Conservation (phyloP, 805 yeast genomes). For the Candida glaebosa region DNA sequence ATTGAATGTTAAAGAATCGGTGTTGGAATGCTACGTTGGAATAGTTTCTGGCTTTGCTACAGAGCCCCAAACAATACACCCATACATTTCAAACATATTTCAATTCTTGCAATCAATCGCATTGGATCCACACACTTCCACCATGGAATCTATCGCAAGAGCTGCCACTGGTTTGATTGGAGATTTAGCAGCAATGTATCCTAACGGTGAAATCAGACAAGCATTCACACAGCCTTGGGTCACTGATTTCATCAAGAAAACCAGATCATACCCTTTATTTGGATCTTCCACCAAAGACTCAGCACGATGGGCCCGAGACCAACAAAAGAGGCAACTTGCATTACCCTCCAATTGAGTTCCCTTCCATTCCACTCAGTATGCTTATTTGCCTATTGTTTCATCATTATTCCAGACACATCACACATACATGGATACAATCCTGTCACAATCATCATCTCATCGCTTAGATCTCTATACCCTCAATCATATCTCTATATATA, state of each 20-base stretch:
- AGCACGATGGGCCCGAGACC: constrained; percentile 98
- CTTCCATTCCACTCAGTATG: too few relatives aligned
- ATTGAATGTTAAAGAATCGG: constrained; percentile 72
- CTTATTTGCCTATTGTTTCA: constrained; percentile 4
- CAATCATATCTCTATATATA: not conserved
- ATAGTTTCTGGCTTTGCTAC: constrained; percentile 85
- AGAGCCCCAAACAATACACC: constrained; percentile 59
- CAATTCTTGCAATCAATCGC: constrained; percentile 60
- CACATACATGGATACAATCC: constrained; percentile 1
- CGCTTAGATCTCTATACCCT: not conserved
- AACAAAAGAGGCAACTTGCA: constrained; percentile 48
- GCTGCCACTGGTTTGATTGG: constrained; percentile 90
- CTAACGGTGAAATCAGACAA: constrained; percentile 68
- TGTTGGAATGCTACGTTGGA: constrained; percentile 95
- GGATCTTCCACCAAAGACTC: constrained; percentile 74
- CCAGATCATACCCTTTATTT: constrained; percentile 61
- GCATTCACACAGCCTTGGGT: constrained; percentile 77
- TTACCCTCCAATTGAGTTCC: not conserved
- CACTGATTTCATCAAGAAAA: constrained; percentile 66
- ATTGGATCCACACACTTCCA: constrained; percentile 55
- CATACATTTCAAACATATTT: constrained; percentile 68
- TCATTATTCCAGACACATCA: not conserved
- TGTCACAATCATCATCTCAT: not conserved
- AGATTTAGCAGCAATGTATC: constrained; percentile 85
- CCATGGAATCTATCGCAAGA: constrained; percentile 70